Evolutionary conservation across 495 filamentous ascomycete species (phyloP).

Genomic region (Clavariopsis aquatica): DNA sequence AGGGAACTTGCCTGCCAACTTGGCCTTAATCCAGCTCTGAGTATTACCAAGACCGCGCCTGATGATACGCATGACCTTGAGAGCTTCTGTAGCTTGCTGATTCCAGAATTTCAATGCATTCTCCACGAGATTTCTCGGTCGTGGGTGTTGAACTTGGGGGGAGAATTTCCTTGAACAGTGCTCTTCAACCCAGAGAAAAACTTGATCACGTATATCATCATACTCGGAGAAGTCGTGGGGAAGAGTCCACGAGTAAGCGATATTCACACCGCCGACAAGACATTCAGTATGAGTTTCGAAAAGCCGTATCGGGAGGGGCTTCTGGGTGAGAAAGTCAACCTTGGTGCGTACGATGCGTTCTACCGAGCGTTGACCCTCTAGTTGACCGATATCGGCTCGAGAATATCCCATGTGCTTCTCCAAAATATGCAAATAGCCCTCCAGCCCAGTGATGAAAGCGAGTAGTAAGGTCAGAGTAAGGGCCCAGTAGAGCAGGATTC

Average conservation of each 20-base stretch:
- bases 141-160: neutral
- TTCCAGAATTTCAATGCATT: neutral
- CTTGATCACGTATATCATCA: neutral
- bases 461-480: neutral
- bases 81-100: neutral
- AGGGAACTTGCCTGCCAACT: neutral
- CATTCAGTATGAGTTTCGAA: conserved; percentile 10
- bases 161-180: conserved; percentile 14
- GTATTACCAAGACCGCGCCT: neutral
- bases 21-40: neutral
- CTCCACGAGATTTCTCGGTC: neutral
- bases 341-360: neutral
- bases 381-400: neutral
- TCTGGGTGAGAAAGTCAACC: neutral
- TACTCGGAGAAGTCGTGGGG: neutral
- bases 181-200: conserved; percentile 7
- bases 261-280: conserved; percentile 11
- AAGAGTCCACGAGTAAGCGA: neutral
- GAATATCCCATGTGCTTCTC: neutral
- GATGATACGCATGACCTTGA: neutral
- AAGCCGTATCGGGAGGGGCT: too few species aligned
- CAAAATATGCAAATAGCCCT: neutral
- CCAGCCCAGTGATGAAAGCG: neutral
- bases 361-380: neutral
- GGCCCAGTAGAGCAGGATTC: neutral